Evolutionary conservation across 208 protist genomes (phyloP), one percentile per base, ranked within the genome.

Genomic region (Acanthamoeba lugdunensis): DNA sequence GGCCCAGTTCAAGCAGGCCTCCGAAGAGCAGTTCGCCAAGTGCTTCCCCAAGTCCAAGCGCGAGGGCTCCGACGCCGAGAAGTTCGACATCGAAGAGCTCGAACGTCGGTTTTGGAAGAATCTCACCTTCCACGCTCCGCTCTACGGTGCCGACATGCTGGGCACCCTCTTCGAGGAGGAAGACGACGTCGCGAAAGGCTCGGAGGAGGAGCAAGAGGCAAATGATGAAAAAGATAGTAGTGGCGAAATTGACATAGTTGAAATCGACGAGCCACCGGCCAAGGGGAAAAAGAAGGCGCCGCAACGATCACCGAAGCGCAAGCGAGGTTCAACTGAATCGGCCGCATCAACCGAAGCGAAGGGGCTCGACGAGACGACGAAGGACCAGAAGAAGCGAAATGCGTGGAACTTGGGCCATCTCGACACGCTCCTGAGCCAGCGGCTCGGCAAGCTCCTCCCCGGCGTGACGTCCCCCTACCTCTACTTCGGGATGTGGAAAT

Each of bases 401-500:
- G 54, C 81, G 4, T 94, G 92, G 92, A 94, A 94, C 79, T 28
- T 94, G 1, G 67, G 65, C 2, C 54, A 89, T 50, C 56, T 94
- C 30, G 92, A 94, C 56, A 90, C 92, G 50, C 52, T 94, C 21
- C 69, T 93, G 3, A 61, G 45, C 28, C 81, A 75, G 61, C 61
- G 63, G n/a, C 48, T 94, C 4, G 93, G 93, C 84, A 87, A 69
- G 52, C 41, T 79, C 5, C 63, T 95, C 52, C 93, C 94, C 4
- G 94, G 94, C 28, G 90, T 95, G 52, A 95, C 90, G 50, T 90
- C 94, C 16, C 93, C 94, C 25, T 94, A 94, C 58, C 50, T 90
- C 48, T 95, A 95, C 93, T 90, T 95, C 25, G 94, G 94, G 23
- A 94, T 58, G 85, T 92, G 94, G 63, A 95, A 95, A 50, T 52